Evolutionary conservation across 352 stramenopile species (phyloP).

Genomic region (Phytopythium chamaehyphon): DNA sequence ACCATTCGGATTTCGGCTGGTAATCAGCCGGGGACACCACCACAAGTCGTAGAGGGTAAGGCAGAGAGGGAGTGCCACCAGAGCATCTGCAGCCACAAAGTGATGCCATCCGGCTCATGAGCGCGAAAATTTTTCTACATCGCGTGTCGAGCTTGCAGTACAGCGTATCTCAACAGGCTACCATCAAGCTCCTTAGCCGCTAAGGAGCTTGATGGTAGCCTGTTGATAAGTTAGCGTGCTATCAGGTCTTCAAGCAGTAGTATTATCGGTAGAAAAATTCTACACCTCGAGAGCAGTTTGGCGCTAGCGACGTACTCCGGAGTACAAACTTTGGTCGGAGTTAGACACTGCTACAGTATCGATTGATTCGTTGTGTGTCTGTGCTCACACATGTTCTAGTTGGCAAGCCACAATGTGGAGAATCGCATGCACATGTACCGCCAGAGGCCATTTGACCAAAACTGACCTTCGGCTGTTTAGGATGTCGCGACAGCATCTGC

Average conservation of each 20-base stretch:
- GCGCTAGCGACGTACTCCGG: no score
- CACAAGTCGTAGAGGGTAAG: neutral
- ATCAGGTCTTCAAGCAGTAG: no score
- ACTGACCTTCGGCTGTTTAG: neutral
- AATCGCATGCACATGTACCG: constrained; percentile 8
- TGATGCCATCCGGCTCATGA: neutral
- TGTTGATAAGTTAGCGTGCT: no score
- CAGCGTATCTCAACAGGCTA: no score
- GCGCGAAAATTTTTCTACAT: neutral
- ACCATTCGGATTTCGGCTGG: neutral
- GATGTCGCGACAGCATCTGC: constrained; percentile 5
- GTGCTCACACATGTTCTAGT: neutral
- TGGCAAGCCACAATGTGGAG: neutral
- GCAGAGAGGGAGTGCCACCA: neutral
- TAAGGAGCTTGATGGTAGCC: no score
- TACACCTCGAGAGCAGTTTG: no score
- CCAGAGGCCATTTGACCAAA: constrained; percentile 1
- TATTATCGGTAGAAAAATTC: no score
- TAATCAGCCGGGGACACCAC: neutral
- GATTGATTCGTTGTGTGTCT: neutral
- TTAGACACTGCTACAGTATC: no score
- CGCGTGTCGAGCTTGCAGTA: neutral
- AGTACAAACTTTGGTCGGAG: no score
- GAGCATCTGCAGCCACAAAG: constrained; percentile 3
- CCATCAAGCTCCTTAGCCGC: no score